Evolutionary conservation across 23 red algal genomes (phyloP), one percentile per base, ranked within the genome.

Genomic region (Gracilariopsis chorda): DNA sequence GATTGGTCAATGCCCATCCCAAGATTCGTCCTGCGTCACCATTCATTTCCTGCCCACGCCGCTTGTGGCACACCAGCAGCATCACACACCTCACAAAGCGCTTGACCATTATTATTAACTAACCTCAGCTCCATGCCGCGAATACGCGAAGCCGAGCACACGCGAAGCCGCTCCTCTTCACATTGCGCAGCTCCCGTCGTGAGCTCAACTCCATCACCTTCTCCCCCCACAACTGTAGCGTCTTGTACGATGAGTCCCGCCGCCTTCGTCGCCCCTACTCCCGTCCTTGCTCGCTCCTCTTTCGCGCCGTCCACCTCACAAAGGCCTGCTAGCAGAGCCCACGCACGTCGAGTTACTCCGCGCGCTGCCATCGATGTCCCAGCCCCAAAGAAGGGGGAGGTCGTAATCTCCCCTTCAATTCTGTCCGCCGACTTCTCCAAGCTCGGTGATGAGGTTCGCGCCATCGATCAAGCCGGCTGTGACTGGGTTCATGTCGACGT

Each of bases 401-500:
- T 91, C 33, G 79, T 91, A 8, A 56, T 98, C 61, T 75, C 90
- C 35, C 97, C 97, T 7, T 99, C 97, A 9, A 96, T 95, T 69
- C 85, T 99, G n/a, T 96, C 97, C 16, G 97, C 97, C 9, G 90
- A 99, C 91, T 99, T 95, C 74, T 94, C 97, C 23, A 90, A 93
- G 53, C 88, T 99, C 14, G 97, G 93, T 12, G 94, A 94, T 12
- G 97, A 99, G 76, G 88, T 92, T 17, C 71, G 39, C 35, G 80
- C 86, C 9, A 91, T 99, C 41, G 90, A 94, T 33, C 13, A 61
- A 48, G 82, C 85, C 4, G 97, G 97, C 28, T 91, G 84, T 68
- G 97, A 99, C 32, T 96, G 97, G 97, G 77, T 99, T 20, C 97
- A 99, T 73, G 93, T 99, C 2, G 97, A 99, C 62, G 93, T 94